Conservation (phyloP, 305 asterid species). For the Coffea humblotiana region DNA sequence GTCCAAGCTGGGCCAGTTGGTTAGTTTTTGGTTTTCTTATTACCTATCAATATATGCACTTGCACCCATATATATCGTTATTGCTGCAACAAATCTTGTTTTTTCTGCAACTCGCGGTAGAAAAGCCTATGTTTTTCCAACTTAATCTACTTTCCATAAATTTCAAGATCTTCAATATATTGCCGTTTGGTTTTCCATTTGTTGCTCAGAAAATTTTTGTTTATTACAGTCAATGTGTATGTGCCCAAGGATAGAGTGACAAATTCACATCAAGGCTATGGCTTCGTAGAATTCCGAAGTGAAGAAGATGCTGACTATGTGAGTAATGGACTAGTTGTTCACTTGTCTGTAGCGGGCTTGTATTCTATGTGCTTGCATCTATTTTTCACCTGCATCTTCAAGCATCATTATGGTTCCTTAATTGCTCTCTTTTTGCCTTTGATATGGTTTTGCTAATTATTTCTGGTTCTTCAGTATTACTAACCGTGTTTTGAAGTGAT, state of each 20-base stretch:
- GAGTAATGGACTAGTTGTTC: conserved; percentile 24
- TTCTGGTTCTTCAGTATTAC: background rate
- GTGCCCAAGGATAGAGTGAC: conserved; percentile 98
- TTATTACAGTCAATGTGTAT: conserved; percentile 70
- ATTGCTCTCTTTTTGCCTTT: background rate
- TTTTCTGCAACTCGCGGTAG: background rate
- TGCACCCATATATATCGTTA: too few relatives aligned
- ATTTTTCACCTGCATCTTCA: background rate
- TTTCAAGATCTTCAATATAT: background rate
- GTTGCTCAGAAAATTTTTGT: conserved; percentile 5
- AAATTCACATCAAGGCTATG: conserved; percentile 89
- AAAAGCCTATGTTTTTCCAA: background rate
- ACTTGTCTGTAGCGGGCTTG: background rate
- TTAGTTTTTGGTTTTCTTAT: conserved; percentile 27
- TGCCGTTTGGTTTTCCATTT: background rate
- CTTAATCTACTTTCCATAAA: background rate
- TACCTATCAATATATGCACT: too few relatives aligned
- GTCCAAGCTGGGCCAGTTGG: conserved; percentile 99
- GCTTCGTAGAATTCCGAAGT: conserved; percentile 92
- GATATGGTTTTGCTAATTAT: background rate
- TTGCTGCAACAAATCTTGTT: too few relatives aligned
- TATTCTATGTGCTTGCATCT: background rate
- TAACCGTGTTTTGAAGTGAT: background rate
- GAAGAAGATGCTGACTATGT: conserved; percentile 99
- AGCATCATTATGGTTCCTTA: background rate